These are phyloP conservation scores for Pinus taeda DNA, from an alignment of 75 land plant species.

Conservation along the genomic window DNA sequence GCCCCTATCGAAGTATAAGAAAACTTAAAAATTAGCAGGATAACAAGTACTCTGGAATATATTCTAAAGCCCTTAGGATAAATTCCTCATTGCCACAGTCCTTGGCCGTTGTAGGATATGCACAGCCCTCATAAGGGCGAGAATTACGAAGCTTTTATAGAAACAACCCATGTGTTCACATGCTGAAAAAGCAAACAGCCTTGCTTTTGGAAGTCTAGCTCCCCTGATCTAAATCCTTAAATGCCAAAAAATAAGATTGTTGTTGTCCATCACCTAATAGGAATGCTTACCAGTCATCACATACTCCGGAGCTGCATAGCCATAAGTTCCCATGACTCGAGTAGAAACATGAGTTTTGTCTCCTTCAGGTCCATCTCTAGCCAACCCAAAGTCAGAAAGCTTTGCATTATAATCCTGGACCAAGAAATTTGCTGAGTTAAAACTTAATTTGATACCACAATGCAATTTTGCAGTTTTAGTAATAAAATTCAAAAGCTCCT, in stretches of 20 bases:
- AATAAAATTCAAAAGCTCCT: neutral
- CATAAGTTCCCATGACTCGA: slow-evolving; percentile 74
- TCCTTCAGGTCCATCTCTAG: slow-evolving; percentile 58
- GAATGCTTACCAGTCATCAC: slow-evolving; percentile 56
- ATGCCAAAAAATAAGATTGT: neutral
- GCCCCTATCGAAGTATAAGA: neutral
- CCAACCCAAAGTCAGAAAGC: slow-evolving; percentile 80
- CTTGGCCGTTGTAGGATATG: neutral
- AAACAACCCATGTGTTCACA: neutral
- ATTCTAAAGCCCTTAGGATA: neutral
- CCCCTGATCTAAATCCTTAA: neutral
- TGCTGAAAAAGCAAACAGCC: slow-evolving; percentile 4
- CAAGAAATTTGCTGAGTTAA: neutral
- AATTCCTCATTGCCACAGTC: neutral
- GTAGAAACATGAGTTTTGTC: slow-evolving; percentile 66
- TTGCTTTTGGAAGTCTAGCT: neutral
- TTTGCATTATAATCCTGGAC: slow-evolving; percentile 70
- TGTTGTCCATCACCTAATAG: neutral
- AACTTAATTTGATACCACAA: neutral
- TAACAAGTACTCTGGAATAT: neutral
- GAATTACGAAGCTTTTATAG: neutral
- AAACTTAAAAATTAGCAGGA: neutral
- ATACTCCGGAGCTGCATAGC: slow-evolving; percentile 67
- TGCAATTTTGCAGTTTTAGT: neutral
- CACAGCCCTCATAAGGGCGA: neutral